These are phyloP conservation scores for Voacanga thouarsii DNA, from an alignment of 257 asterid genomes.

Conservation along the genomic window DNA sequence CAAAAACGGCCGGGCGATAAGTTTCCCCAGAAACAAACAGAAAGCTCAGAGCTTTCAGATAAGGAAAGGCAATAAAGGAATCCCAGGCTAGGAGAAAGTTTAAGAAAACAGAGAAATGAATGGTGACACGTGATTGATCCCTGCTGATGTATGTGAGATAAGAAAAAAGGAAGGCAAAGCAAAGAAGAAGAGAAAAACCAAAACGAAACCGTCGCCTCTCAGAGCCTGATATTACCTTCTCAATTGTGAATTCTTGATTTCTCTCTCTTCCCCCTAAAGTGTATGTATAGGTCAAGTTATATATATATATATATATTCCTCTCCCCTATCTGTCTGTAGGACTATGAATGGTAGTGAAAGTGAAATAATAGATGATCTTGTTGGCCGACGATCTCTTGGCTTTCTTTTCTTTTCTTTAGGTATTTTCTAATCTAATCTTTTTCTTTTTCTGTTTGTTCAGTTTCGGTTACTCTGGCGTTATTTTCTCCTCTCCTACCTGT, in stretches of 20 bases:
- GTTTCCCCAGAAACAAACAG: slow-evolving; percentile 22
- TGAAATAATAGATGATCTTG: background rate
- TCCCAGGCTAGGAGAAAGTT: slow-evolving; percentile 13
- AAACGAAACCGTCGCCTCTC: slow-evolving; percentile 22
- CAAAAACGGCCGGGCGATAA: slow-evolving; percentile 38
- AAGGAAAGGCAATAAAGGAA: slow-evolving; percentile 23
- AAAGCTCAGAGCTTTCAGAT: slow-evolving; percentile 1
- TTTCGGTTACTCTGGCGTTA: slow-evolving; percentile 52
- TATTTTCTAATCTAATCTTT: background rate
- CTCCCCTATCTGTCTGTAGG: background rate
- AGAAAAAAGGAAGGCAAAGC: slow-evolving; percentile 17
- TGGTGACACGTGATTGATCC: slow-evolving; percentile 46
- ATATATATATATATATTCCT: background rate
- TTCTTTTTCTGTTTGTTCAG: slow-evolving; percentile 12
- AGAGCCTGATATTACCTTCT: background rate
- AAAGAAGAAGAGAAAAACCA: slow-evolving; percentile 22
- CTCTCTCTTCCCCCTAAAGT: background rate
- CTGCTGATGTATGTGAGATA: slow-evolving; percentile 22
- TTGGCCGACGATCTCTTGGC: background rate
- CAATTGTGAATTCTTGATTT: slow-evolving; percentile 1
- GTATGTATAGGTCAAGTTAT: background rate
- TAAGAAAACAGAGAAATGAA: slow-evolving; percentile 12
- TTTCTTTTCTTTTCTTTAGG: background rate
- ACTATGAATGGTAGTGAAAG: background rate
- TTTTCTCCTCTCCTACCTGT: slow-evolving; percentile 27